Conservation (phyloP, 768 basidiomycete genomes). For the Phanerochaete carnosa region DNA sequence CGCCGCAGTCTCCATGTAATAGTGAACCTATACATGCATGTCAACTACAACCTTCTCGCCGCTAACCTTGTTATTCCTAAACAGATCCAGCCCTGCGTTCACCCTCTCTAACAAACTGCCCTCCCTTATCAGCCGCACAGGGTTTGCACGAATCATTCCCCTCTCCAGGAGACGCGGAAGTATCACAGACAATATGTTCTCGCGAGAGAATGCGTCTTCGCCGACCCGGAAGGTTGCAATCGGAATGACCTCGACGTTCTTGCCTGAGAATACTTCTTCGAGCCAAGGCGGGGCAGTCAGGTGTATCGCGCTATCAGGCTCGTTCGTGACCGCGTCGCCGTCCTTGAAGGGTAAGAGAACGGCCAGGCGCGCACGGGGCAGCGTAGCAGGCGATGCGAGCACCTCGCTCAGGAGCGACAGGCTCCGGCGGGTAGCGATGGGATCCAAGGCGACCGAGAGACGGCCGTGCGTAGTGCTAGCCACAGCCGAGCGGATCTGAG, state of each 20-base stretch:
- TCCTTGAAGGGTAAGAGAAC: not conserved
- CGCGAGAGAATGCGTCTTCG: not conserved
- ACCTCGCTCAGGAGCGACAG: not conserved
- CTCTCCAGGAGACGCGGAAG: not conserved
- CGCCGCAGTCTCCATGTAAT: no score
- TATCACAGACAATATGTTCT: not conserved
- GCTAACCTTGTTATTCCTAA: constrained; percentile 1
- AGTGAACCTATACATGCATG: not conserved
- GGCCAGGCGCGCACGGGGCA: not conserved
- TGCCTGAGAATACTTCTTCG: not conserved
- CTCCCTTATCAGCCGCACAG: not conserved
- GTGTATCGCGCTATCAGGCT: not conserved
- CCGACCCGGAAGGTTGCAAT: not conserved
- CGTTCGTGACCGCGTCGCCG: not conserved
- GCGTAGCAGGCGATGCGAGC: not conserved
- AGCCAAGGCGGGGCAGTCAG: not conserved
- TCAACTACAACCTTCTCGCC: constrained; percentile 7
- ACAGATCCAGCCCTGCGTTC: not conserved
- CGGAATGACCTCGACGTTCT: not conserved
- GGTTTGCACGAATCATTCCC: not conserved
- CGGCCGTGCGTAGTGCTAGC: not conserved
- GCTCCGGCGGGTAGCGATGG: not conserved
- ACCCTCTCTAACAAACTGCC: constrained; percentile 1
- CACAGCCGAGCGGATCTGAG: not conserved
- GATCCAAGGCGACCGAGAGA: not conserved